Evolutionary conservation across 2,329 filamentous ascomycete species (phyloP), one percentile per base, ranked within the genome.

Genomic region (Fusarium euwallaceae): DNA sequence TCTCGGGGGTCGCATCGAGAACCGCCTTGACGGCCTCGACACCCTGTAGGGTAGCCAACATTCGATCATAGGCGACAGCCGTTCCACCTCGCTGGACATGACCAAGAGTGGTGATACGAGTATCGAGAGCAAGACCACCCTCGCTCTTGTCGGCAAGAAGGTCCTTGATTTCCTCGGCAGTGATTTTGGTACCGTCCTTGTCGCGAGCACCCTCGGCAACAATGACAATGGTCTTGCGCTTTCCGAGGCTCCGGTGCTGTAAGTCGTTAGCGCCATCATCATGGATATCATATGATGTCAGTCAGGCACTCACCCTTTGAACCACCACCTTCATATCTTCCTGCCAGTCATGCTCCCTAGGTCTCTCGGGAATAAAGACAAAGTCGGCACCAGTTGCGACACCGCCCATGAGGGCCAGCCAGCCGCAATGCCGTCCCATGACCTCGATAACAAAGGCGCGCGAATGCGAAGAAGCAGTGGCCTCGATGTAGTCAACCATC

Each of bases 391-490:
- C 97, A 1, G 95, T 98, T 68, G 94, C 95, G 69, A 99, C 95
- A 79, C 95, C 96, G 16, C 96, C 93, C 93, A 98, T 98, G 71
- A 99, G 89, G 45, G 97, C 97, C 72, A 99, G 88, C 97, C 97
- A 99, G 72, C 97, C 97, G 82, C 97, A 99, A 85, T 99, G 96
- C 69, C 97, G 90, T 60, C 97, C 97, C 97, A 99, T 99, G 79
- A 99, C 97, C 83, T 98, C 97, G 72, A 99, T 94, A 67, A 99
- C 95, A 83, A 99, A 99, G 43, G 97, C 97, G 78, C 97, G 90
- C 75, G 97, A 97, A 84, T 99, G 97, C 32, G 95, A 98, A 41
- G 92, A 93, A 62, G 96, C 96, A 0, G 97, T 98, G 22, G 96
- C 95, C 84, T 99, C 96, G 78, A 99, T 97, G 81, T 95, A 96